A percentile compares a stretch with the other conserved stretches of the same genome.
phyloP scores from a whole-genome alignment of 2,329 filamentous ascomycete species.

The Colletotrichum navitas region DNA sequence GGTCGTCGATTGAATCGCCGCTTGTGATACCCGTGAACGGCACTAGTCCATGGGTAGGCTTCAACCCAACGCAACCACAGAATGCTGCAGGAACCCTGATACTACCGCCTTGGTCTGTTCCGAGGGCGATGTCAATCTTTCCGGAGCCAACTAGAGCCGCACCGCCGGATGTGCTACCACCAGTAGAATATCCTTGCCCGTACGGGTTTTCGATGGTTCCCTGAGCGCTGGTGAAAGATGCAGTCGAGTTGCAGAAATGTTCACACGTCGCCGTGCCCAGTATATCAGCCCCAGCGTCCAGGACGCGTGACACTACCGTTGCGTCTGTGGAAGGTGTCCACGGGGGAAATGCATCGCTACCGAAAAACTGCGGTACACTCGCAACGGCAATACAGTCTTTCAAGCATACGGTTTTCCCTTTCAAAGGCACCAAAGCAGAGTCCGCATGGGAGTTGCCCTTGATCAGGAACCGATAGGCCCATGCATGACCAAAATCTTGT shows the following conservation, averaged over 20 bases:
- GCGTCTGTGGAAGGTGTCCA: slow-evolving; percentile 67
- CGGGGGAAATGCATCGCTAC: slow-evolving; percentile 61
- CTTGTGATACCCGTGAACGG: slow-evolving; percentile 64
- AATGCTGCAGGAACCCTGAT: slow-evolving; percentile 59
- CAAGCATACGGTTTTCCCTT: slow-evolving; percentile 61
- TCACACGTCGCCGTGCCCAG: slow-evolving; percentile 66
- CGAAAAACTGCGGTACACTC: slow-evolving; percentile 65
- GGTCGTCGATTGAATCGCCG: slow-evolving; percentile 64
- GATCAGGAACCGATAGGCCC: slow-evolving; percentile 65
- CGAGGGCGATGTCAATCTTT: slow-evolving; percentile 58
- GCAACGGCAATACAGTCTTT: slow-evolving; percentile 69
- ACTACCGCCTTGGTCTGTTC: slow-evolving; percentile 62
- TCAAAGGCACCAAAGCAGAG: slow-evolving; percentile 44
- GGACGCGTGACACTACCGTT: slow-evolving; percentile 62
- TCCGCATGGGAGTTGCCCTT: slow-evolving; percentile 38
- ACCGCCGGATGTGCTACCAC: slow-evolving; percentile 63
- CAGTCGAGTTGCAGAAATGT: slow-evolving; percentile 64
- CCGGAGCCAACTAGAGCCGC: slow-evolving; percentile 60
- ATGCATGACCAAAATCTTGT: slow-evolving; percentile 62
- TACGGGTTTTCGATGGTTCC: slow-evolving; percentile 62
- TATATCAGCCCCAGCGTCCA: slow-evolving; percentile 64
- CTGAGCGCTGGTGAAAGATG: slow-evolving; percentile 60
- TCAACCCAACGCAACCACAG: slow-evolving; percentile 60
- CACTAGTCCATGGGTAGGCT: slow-evolving; percentile 64
- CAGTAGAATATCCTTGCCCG: slow-evolving; percentile 58